Evolutionary conservation across 2,329 filamentous ascomycete genomes (phyloP), one percentile per base, ranked within the genome.

Genomic region (Trichoderma endophyticum): DNA sequence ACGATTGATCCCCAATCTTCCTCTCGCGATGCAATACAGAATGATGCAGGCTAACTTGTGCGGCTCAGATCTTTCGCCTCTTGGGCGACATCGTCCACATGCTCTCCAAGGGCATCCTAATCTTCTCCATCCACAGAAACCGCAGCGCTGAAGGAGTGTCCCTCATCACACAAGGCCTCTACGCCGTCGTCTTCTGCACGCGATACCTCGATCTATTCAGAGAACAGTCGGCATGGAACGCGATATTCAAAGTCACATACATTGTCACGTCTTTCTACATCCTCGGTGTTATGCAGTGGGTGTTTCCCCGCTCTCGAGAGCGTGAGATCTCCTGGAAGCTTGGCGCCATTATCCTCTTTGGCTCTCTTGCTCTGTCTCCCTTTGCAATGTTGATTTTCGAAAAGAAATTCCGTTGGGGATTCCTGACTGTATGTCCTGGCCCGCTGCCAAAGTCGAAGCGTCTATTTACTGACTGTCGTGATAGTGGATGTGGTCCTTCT

Each of bases 261-360:
- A 92, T 97, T 73, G 78, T 88, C 4, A 93, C 92, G 5, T 95
- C 93, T 1, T 87, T 95, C 74, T 98, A 97, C 82, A 96, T 95
- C 77, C 88, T 98, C 74, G 91, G 88, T 71, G 82, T 97, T 74
- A 98, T 98, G 94, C 92, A 94, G 81, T 92, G 91, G 82, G 85
- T 94, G 26, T 97, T 90, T 81, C 92, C 95, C 12, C 89, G 95
- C 39, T 97, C 95, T n/a, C 86, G 95, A 56, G 95, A 98, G 83
- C 87, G 91, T 68, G 95, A 98, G 84, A 89, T 94, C 77, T 93
- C 94, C n/a, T 98, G 95, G 95, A 97, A 95, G 83, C 85, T 98
- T 75, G 93, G 93, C 56, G 89, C 89, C 30, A 89, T 88, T 75
- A 91, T 91, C 67, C 82, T 95, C 3, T 86, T 83, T 14, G 91